Conservation (phyloP, 2,329 filamentous ascomycete species). For the Pezicula carpinea region DNA sequence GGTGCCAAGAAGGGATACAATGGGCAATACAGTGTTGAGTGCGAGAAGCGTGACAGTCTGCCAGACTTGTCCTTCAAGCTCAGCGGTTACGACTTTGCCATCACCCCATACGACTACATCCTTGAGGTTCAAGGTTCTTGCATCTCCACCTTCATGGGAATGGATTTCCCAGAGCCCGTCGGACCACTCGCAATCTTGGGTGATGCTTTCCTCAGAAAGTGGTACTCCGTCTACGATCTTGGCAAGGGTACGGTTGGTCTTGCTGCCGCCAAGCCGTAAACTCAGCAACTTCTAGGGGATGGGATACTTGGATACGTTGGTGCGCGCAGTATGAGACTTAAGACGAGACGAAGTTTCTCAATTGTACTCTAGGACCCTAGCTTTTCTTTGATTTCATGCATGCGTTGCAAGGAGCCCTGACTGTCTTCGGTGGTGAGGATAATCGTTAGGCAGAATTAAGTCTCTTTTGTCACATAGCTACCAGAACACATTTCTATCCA, state of each 20-base stretch:
- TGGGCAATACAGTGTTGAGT: conserved; percentile 94
- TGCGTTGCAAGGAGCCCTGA: background rate
- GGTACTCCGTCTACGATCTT: conserved; percentile 95
- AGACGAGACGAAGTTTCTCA: conserved; percentile 9
- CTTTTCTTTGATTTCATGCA: conserved; percentile 1
- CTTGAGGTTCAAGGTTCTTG: conserved; percentile 92
- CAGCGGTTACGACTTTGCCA: conserved; percentile 88
- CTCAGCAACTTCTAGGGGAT: background rate
- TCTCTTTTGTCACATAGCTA: conserved; percentile 6
- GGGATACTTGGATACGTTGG: conserved; percentile 12
- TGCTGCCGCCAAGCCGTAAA: conserved; percentile 64
- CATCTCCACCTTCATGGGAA: conserved; percentile 96
- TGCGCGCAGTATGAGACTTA: background rate
- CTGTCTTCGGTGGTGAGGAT: conserved; percentile 1
- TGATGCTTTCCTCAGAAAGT: conserved; percentile 78
- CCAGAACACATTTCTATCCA: conserved; percentile 2
- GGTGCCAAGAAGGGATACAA: conserved; percentile 97
- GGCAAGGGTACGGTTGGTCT: conserved; percentile 85
- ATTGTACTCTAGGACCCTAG: conserved; percentile 19
- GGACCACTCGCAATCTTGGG: conserved; percentile 94
- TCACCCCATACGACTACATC: conserved; percentile 86
- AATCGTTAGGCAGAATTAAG: background rate
- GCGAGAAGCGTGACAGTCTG: conserved; percentile 73
- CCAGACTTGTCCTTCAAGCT: conserved; percentile 91
- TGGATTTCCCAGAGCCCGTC: conserved; percentile 79